Base-by-base conservation (phyloP, 306 rosid genomes). In the Fragaria ananassa region DNA sequence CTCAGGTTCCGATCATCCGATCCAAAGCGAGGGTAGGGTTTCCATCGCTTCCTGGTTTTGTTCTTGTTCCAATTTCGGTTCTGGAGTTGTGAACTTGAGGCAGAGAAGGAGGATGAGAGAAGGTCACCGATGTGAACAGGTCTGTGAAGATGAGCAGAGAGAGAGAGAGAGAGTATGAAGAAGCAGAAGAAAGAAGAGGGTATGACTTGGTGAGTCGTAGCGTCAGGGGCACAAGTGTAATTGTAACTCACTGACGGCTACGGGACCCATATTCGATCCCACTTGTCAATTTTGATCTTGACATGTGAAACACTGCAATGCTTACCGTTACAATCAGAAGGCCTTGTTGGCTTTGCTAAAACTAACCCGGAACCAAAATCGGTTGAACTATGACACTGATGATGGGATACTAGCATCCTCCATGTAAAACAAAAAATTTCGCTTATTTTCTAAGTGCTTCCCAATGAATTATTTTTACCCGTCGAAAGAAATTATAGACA, bases 1-100 rank as follows among this genome's bases (percentile, higher is more conserved):
- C 50, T 56, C 42, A 75, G 71, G 62, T 13, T 46, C 44, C 70
- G 73, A 70, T 80, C 88, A 85, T 37, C 68, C 41, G 76, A 39
- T 73, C 58, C 68, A 74, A 27, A 58, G 29, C 18, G 29, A 18
- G 19, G 19, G n/a, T 74, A 60, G 78, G 77, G 69, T 45, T 74
- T 74, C 57, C 78, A 74, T 60, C 62, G 37, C 68, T 10, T 61
- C 67, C 27, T 23, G 17, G 15, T 4, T 47, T 21, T 44, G 19
- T 17, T 3, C 49, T 25, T 34, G 7, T 53, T 53, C 58, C 45
- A 12, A 58, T 45, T 73, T 15, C 34, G 31, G 46, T 11, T 19
- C 35, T 21, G 13, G 56, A 17, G 41, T 57, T 41, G 10, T 2
- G 68, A 31, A 39, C 34, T 5, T 12, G 35, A 11, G 15, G 34